Evolutionary conservation across 768 basidiomycete species (phyloP), one percentile per base, ranked within the genome.

Genomic region (Podaxis sp.): DNA sequence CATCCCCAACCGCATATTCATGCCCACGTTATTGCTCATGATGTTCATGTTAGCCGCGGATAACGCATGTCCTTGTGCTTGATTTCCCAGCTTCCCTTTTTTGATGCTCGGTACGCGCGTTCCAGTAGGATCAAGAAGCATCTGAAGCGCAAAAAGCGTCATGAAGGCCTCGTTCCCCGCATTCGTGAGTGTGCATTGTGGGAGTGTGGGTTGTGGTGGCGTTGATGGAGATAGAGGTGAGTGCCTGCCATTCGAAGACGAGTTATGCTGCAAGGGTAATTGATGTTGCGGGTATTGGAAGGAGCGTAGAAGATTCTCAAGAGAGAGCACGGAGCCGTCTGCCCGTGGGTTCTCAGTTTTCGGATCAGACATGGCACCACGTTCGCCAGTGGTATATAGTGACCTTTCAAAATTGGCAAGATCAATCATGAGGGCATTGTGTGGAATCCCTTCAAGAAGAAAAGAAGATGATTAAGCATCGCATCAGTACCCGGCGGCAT

Each of bases 111-210:
- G 79, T 2, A 70, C 67, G 23, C 64, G 63, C 21, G 81, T 80
- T 11, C 73, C 72, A 21, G 72, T 70, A 0, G 85, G 87, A 56
- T 88, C 86, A 11, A 90, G 71, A 40, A 93, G 79, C 66, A 83
- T 76, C 67, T 93, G 91, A 32, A 93, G 75, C 11, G 78, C 83
- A 44, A 89, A 83, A 28, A 93, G 79, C 54, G 76, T 74, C 77
- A 89, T 76, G 66, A 89, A 84, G 3, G 91, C 88, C 63, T 90
- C 87, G 70, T 93, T 93, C 13, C 91, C 91, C n/a, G 91, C 76
- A 66, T 92, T 91, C 69, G 89, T 83, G 61, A 88, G 68, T 13
- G 71, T 68, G 60, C 82, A 84, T 58, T 74, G 71, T 14, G 73
- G 79, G 28, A 75, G 50, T 11, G 72, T 70, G 4, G 57, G 57